Percentiles rank a stretch among this genome's conserved stretches.
Evolutionary conservation across 78 protist genomes (phyloP).

Genomic region (Emiliania huxleyi): DNA sequence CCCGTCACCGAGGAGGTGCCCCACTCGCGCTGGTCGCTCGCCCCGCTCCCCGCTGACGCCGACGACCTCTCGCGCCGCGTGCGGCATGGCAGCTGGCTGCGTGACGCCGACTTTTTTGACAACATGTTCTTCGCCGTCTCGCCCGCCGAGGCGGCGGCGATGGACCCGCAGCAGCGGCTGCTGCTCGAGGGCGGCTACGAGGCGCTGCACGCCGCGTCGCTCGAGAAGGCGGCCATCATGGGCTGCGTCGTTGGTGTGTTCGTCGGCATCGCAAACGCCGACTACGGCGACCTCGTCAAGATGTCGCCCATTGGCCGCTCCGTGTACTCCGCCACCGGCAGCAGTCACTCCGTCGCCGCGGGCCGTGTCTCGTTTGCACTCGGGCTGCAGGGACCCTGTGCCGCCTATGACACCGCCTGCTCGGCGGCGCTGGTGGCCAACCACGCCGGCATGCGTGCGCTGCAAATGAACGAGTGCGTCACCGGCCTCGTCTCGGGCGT

Average conservation of each 20-base stretch:
- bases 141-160: not conserved
- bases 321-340: not conserved
- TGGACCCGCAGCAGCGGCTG: constrained; percentile 41
- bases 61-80: not conserved
- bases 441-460: not conserved
- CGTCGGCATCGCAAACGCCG: not conserved
- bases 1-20: not conserved
- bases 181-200: not conserved
- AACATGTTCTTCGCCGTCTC: not conserved
- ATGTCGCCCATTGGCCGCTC: not conserved
- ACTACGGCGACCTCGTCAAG: not conserved
- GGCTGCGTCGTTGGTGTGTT: not conserved
- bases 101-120: not conserved
- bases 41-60: not conserved
- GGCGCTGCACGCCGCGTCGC: not conserved
- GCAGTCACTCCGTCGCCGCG: not conserved
- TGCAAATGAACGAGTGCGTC: not conserved
- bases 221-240: not conserved
- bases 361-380: constrained; percentile 69
- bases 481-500: not conserved
- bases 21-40: not conserved
- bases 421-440: constrained; percentile 75
- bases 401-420: constrained; percentile 87
- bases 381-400: constrained; percentile 76
- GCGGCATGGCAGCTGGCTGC: not conserved